Percentiles rank a stretch among this genome's conserved stretches.
Evolutionary conservation across 73 alveolate species (phyloP).

Genomic region (Paramecium biaurelia): DNA sequence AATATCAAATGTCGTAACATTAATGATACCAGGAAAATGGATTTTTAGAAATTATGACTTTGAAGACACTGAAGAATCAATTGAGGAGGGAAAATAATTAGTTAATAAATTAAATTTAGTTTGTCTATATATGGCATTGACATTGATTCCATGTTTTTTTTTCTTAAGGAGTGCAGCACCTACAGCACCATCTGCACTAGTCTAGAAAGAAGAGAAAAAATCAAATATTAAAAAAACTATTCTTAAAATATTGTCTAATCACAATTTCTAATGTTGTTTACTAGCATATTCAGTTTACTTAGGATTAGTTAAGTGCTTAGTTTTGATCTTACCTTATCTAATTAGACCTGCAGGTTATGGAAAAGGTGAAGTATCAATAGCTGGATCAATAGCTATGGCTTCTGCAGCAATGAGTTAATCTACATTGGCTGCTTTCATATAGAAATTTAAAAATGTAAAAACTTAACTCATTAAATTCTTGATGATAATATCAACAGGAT

Average conservation of each 20-base stretch:
- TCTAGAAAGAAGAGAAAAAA: not conserved
- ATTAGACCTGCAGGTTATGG: not conserved
- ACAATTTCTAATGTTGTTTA: not conserved
- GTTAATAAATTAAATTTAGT: not conserved
- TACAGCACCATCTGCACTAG: not conserved
- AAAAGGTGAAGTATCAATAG: not conserved
- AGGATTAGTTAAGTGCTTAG: not conserved
- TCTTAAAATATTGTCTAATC: not conserved
- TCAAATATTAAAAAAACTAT: not conserved
- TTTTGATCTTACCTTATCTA: not conserved
- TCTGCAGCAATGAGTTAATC: not conserved
- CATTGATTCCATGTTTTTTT: not conserved
- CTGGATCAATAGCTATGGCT: not conserved
- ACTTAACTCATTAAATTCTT: not conserved
- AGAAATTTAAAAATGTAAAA: not conserved
- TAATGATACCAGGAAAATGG: constrained; percentile 33
- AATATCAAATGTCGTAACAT: constrained; percentile 13
- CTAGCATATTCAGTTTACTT: not conserved
- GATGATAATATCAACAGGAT: not conserved
- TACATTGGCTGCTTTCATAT: not conserved
- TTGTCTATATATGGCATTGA: not conserved
- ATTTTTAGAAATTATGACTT: not conserved
- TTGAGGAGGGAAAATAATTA: not conserved
- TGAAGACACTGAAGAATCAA: not conserved
- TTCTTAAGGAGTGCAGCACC: not conserved